Base-by-base conservation (phyloP, 139 green algal species). In the Haematococcus lacustris region DNA sequence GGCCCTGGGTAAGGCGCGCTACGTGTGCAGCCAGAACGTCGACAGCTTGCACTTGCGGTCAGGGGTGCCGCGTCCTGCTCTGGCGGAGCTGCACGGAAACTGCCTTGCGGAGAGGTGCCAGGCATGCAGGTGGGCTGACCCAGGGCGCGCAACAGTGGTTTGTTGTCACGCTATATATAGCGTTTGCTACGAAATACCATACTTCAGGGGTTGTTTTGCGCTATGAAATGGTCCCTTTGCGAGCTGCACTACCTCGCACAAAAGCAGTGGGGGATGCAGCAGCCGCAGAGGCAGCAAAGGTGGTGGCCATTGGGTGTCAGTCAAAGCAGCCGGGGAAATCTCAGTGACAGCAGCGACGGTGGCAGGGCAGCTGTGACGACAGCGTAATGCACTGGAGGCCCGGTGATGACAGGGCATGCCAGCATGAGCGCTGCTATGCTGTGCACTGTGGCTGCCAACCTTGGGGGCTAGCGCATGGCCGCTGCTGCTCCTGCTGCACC, bases 61-160 rank as follows among this genome's bases (percentile, higher is more conserved):
- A 5, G 93, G 91, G 21, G 37, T 82, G 60, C 57, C 72, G 35
- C 71, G 75, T 1, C 21, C 38, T 0, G 30, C 80, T 66, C 75
- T 98, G 5, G 90, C 94, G 2, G 94, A 98, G 86, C 85, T 98
- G 76, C 94, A 98, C 75, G 94, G 94, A 75, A 97, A 97, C 84
- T 97, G 91, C 80, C 97, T 98, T 71, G 80, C 80, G 23, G 94
- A 98, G 82, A 75, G 81, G 33, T 98, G 94, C 82, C 35, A 68
- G 23, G 51, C 51, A 2, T 98, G 93, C 85, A 73, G 75, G 53
- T 38, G 28, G 9, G n/a, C n/a, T n/a, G n/a, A n/a, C n/a, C n/a
- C n/a, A n/a, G n/a, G n/a, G n/a, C n/a, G n/a, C n/a, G n/a, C n/a
- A n/a, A n/a, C n/a, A n/a, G n/a, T n/a, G n/a, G n/a, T n/a, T n/a